Conservation (phyloP, 805 yeast genomes). For the Candida sithepensis region DNA sequence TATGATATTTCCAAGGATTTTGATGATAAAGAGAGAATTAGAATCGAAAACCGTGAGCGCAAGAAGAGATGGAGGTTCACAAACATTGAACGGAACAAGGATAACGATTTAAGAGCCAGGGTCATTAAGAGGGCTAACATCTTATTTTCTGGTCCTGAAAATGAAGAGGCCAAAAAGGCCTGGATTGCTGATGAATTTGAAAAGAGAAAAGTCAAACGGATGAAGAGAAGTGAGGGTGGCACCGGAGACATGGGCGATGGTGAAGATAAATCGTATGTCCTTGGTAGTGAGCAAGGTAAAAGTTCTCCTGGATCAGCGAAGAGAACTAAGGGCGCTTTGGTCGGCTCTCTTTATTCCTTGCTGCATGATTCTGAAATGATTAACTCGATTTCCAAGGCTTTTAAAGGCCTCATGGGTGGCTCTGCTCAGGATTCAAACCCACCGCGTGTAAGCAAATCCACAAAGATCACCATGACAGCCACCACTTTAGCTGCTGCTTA, state of each 20-base stretch:
- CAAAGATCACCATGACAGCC: conserved; percentile 30
- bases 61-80: conserved; percentile 83
- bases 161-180: conserved; percentile 45
- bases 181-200: conserved; percentile 80
- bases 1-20: neutral
- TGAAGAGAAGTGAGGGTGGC: conserved; percentile 34
- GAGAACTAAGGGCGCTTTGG: neutral
- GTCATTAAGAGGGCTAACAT: conserved; percentile 67
- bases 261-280: conserved; percentile 5
- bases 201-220: conserved; percentile 57
- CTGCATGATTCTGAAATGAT: conserved; percentile 12
- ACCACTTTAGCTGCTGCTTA: conserved; percentile 38
- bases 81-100: conserved; percentile 77
- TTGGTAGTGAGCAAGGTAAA: neutral
- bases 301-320: neutral
- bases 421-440: conserved; percentile 8
- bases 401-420: conserved; percentile 34
- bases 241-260: conserved; percentile 4
- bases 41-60: conserved; percentile 69
- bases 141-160: conserved; percentile 59
- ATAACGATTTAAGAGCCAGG: conserved; percentile 79
- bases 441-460: conserved; percentile 1
- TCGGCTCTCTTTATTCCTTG: conserved; percentile 4
- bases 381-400: conserved; percentile 6
- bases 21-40: conserved; percentile 51